Conservation (phyloP, 2,329 filamentous ascomycete genomes). For the Pleomassaria siparia region DNA sequence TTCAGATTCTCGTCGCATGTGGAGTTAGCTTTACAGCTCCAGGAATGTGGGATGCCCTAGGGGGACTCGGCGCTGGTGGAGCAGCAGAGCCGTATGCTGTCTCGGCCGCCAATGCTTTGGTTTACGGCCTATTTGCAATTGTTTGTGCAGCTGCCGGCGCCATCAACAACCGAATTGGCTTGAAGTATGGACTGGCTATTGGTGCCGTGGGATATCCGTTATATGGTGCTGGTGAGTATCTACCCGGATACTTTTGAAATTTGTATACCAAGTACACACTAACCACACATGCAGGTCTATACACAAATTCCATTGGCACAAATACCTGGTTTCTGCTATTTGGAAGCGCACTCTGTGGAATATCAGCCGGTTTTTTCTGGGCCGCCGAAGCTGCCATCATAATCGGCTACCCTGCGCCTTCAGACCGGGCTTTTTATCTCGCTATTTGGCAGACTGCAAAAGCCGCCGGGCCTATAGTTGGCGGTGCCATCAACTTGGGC, state of each 20-base stretch:
- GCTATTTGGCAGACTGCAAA: constrained; percentile 41
- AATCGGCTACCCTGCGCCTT: constrained; percentile 44
- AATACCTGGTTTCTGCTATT: constrained; percentile 47
- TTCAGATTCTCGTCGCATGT: constrained; percentile 37
- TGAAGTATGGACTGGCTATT: constrained; percentile 41
- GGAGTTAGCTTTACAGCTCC: constrained; percentile 38
- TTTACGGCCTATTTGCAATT: constrained; percentile 36
- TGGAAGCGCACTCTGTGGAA: constrained; percentile 42
- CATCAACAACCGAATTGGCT: constrained; percentile 42
- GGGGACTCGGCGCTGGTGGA: constrained; percentile 36
- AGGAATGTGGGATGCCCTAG: constrained; percentile 40
- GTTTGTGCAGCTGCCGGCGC: constrained; percentile 38
- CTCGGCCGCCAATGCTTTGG: constrained; percentile 36
- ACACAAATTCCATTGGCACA: constrained; percentile 42
- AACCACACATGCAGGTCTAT: constrained; percentile 44
- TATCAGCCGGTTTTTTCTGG: constrained; percentile 48
- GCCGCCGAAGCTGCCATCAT: constrained; percentile 46
- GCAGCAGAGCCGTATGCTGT: constrained; percentile 37
- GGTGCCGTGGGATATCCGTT: constrained; percentile 48
- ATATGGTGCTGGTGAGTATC: too few species aligned
- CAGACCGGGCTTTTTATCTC: constrained; percentile 40
- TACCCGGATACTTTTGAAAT: too few species aligned
- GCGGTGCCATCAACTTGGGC: constrained; percentile 54
- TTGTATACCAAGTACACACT: too few species aligned
- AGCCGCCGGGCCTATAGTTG: constrained; percentile 47